Evolutionary conservation across 192 early-diverging fungal genomes (phyloP), one percentile per base, ranked within the genome.

Genomic region (Kappamyces sp.): DNA sequence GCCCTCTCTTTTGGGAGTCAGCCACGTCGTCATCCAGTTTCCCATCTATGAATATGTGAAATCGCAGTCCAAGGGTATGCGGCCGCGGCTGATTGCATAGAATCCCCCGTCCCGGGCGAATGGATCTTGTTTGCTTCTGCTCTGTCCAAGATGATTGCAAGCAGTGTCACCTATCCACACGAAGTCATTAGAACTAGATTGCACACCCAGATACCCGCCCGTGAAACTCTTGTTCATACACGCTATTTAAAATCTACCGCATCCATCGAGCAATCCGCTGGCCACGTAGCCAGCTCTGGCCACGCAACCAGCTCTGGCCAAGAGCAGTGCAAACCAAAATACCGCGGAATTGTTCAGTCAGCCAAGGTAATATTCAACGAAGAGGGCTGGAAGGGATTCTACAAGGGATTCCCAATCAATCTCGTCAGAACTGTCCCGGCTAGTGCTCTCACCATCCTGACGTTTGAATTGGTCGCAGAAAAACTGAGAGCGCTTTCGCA

Each of bases 31-130:
- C 3, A 78, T 98, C 34, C 92, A 94, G 71, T 98, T 98, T 63
- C 95, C 95, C 37, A 74, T 98, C 40, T 98, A 98, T 72, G 95
- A 98, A 73, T 77, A 83, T 55, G 68, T 98, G 40, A 95, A 94
- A 70, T 36, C 70, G 1, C 43, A 23, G 23, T 23, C 23, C 23
- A 23, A 23, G 23, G 23, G 23, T 61, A 2, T 41, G 74, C 36
- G 32, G 40, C 62, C 38, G 67, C 69, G 48, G 13, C 61, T 54
- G 39, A 66, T 41, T 7, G 9, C 36, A n/a, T 59, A 37, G 37
- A 47, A 44, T 42, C 34, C 35, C 5, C 12, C 12, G 6, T 53
- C 15, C 36, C 49, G 3, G 40, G 9, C 2, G 39, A 37, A 47
- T n/a, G 31, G 37, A 92, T 98, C 57, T 71, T 98, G 5, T 51